Conservation (phyloP, 202 grass and related monocot species). For the Setaria viridis region DNA sequence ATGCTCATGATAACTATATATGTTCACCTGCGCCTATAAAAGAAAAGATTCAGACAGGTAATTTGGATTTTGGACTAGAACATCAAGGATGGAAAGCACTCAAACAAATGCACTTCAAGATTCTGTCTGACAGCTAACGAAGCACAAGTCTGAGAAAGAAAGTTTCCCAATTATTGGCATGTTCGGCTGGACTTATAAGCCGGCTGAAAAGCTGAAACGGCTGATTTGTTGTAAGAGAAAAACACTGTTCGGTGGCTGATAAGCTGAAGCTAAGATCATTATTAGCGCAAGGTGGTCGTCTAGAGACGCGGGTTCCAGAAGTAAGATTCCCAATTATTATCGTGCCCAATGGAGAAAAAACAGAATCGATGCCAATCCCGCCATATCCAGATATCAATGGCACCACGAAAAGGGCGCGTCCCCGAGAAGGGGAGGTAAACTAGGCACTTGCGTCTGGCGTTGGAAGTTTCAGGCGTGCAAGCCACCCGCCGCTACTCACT, state of each 20-base stretch:
- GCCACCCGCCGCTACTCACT: background rate
- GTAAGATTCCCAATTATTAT: background rate
- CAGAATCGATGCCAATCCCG: background rate
- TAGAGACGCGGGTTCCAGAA: background rate
- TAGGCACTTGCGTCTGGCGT: background rate
- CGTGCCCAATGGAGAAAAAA: no score
- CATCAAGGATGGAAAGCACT: background rate
- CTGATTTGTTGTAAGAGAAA: no score
- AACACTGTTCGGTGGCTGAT: no score
- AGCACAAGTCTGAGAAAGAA: background rate
- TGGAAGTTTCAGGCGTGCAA: conserved; percentile 11
- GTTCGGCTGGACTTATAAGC: no score
- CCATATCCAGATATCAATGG: background rate
- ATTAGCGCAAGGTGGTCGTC: background rate
- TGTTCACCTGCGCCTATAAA: conserved; percentile 1
- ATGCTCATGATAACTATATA: conserved; percentile 31
- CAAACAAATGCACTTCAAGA: background rate
- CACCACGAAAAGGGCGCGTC: background rate
- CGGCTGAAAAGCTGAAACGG: no score
- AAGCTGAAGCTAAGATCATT: background rate
- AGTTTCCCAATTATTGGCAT: background rate
- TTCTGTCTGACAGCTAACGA: background rate
- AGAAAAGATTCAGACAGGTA: background rate
- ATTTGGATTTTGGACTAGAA: conserved; percentile 5
- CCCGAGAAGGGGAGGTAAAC: background rate